Evolutionary conservation across 345 rosid genomes (phyloP), one percentile per base, ranked within the genome.

Genomic region (Dipteronia dyeriana): DNA sequence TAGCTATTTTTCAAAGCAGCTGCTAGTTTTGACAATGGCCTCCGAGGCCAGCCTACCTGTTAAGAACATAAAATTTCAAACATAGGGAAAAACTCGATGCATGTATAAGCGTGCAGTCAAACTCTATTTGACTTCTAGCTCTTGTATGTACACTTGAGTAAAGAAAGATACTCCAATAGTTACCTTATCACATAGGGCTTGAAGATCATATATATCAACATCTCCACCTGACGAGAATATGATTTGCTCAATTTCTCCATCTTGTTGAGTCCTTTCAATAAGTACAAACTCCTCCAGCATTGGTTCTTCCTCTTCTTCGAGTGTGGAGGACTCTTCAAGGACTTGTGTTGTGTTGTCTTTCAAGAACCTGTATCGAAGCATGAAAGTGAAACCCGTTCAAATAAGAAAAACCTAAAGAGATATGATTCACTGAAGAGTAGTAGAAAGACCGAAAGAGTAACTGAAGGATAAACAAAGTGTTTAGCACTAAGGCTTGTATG

Each of bases 1-100:
- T 93, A 95, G 87, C 99, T 93, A 81, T 95, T 95, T 86, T 90
- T 87, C 86, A 93, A 87, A 68, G 98, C 99, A 7, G 94, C 89
- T 77, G 92, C 97, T 81, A 95, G 76, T 84, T 95, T 95, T 47
- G 93, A 56, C 77, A 89, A 78, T 7, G 99, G 99, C 83, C 99
- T 92, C 71, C 97, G 77, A 45, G 98, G 99, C 99, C 98, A 95
- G 75, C 97, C 97, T 34, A 95, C 98, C 98, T 95, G 78, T 77
- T 49, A 26, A 72, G 75, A 45, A 63, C 51, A 26, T 61, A 8
- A 25, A 8, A 14, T n/a, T 22, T 60, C 16, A 60, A 60, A 41
- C 66, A 73, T 1, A 7, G 56, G 26, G 25, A 73, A 73, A 56
- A 60, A 43, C 57, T 39, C 3, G 63, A 51, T 12, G 72, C 39